Percentiles rank a stretch among this genome's conserved stretches.
Evolutionary conservation across 225 moss, liverwort and hornwort genomes (phyloP).

Genomic region (Sphagnum contortum): DNA sequence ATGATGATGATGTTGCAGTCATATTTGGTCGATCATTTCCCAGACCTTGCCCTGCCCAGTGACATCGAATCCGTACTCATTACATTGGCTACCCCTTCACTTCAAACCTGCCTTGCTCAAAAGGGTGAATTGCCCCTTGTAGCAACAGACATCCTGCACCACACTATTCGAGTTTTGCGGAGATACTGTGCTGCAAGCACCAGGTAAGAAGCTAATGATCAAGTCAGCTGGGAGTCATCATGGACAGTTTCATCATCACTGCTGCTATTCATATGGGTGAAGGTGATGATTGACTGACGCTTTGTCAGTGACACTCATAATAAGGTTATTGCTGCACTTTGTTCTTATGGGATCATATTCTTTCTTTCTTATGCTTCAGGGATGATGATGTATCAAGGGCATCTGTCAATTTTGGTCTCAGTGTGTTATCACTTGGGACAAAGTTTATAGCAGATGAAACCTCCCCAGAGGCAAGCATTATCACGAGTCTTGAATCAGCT

Average conservation of each 20-base stretch:
- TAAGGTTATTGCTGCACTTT: no score
- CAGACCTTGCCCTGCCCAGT: constrained; percentile 62
- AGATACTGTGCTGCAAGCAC: constrained; percentile 69
- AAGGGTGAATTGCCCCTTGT: constrained; percentile 57
- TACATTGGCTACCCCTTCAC: constrained; percentile 67
- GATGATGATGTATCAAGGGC: constrained; percentile 72
- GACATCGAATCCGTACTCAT: constrained; percentile 72
- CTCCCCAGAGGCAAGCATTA: constrained; percentile 55
- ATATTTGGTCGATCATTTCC: constrained; percentile 75
- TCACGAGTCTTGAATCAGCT: constrained; percentile 74
- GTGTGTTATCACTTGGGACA: constrained; percentile 77
- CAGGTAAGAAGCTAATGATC: constrained; percentile 29
- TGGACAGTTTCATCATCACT: no score
- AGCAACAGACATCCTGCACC: constrained; percentile 58
- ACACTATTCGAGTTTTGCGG: constrained; percentile 61
- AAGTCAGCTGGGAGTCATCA: no score
- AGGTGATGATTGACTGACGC: no score
- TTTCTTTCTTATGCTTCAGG: constrained; percentile 25
- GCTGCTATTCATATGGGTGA: no score
- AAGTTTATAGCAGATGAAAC: constrained; percentile 51
- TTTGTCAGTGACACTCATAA: no score
- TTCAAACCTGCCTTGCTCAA: constrained; percentile 66
- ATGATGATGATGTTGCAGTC: constrained; percentile 42
- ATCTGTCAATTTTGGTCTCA: constrained; percentile 75
- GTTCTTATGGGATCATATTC: no score